Conservation (phyloP, 805 yeast genomes). For the Candida vaughaniae region DNA sequence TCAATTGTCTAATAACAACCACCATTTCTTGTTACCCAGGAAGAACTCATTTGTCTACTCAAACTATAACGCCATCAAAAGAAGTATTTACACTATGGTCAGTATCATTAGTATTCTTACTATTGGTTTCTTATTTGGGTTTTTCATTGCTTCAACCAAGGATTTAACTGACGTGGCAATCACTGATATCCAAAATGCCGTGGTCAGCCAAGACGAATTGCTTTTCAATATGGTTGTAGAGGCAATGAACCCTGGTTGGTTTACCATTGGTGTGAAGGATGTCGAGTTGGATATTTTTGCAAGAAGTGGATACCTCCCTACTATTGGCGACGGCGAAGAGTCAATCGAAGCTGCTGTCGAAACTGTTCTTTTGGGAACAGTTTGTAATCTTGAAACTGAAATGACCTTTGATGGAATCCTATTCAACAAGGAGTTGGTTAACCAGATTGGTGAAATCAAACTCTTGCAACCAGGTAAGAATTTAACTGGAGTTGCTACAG, state of each 20-base stretch:
- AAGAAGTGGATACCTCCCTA: slow-evolving; percentile 51
- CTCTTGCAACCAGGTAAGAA: slow-evolving; percentile 68
- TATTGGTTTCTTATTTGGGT: slow-evolving; percentile 79
- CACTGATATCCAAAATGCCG: slow-evolving; percentile 60
- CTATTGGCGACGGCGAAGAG: neutral
- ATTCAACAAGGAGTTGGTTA: slow-evolving; percentile 56
- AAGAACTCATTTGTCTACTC: slow-evolving; percentile 20
- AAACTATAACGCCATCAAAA: slow-evolving; percentile 24
- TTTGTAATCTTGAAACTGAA: slow-evolving; percentile 66
- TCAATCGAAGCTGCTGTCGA: slow-evolving; percentile 31
- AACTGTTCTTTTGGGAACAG: slow-evolving; percentile 75
- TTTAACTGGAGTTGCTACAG: slow-evolving; percentile 24
- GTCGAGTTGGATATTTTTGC: slow-evolving; percentile 87
- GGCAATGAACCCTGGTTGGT: slow-evolving; percentile 86
- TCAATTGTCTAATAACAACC: slow-evolving; percentile 21
- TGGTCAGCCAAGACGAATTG: slow-evolving; percentile 81
- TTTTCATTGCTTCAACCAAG: slow-evolving; percentile 80
- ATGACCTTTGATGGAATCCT: slow-evolving; percentile 76
- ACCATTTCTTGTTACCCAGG: slow-evolving; percentile 29
- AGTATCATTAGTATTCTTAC: slow-evolving; percentile 53
- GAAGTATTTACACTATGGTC: slow-evolving; percentile 43
- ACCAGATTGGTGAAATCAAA: slow-evolving; percentile 69
- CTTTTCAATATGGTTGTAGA: slow-evolving; percentile 74
- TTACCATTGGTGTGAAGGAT: slow-evolving; percentile 59
- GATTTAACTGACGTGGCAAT: slow-evolving; percentile 71